These are phyloP conservation scores for Ceratocystis lukuohia DNA, from an alignment of 2,329 filamentous ascomycete genomes.

Conservation along the genomic window DNA sequence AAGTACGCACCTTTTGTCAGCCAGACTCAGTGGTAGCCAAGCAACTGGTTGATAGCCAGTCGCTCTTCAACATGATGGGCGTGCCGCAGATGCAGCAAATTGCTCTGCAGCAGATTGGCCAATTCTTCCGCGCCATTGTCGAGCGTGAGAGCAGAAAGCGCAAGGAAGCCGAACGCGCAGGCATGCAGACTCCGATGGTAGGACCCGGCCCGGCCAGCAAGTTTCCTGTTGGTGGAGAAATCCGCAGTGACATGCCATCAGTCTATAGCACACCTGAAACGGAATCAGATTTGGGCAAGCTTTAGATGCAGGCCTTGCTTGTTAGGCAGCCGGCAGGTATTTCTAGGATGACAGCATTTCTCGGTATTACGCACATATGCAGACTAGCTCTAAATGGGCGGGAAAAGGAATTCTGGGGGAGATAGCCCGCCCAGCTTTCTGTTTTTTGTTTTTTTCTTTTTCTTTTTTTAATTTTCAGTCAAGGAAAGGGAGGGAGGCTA, in stretches of 20 bases:
- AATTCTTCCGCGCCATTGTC: slow-evolving; percentile 41
- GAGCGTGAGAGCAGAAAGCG: slow-evolving; percentile 32
- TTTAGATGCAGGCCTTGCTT: not conserved
- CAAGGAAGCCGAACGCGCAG: slow-evolving; percentile 22
- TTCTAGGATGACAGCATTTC: not conserved
- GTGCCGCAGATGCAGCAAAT: slow-evolving; percentile 32
- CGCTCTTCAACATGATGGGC: slow-evolving; percentile 37
- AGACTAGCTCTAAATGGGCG: not conserved
- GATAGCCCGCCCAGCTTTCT: no score
- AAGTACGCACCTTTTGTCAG: slow-evolving; percentile 43
- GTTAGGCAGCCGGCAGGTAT: not conserved
- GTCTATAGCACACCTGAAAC: slow-evolving; percentile 2
- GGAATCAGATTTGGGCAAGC: not conserved
- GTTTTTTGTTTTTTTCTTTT: no score
- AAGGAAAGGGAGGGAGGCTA: not conserved
- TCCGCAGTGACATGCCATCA: slow-evolving; percentile 11
- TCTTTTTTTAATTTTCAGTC: no score
- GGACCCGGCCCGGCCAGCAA: slow-evolving; percentile 7
- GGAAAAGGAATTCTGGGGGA: no score
- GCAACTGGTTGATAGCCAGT: slow-evolving; percentile 41
- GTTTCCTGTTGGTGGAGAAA: slow-evolving; percentile 14
- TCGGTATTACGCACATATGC: not conserved
- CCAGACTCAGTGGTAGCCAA: slow-evolving; percentile 45
- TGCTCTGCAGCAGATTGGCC: slow-evolving; percentile 36
- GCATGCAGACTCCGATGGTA: slow-evolving; percentile 16